These are phyloP conservation scores for Fusarium redolens DNA, from an alignment of 2,329 filamentous ascomycete genomes.

Conservation along the genomic window DNA sequence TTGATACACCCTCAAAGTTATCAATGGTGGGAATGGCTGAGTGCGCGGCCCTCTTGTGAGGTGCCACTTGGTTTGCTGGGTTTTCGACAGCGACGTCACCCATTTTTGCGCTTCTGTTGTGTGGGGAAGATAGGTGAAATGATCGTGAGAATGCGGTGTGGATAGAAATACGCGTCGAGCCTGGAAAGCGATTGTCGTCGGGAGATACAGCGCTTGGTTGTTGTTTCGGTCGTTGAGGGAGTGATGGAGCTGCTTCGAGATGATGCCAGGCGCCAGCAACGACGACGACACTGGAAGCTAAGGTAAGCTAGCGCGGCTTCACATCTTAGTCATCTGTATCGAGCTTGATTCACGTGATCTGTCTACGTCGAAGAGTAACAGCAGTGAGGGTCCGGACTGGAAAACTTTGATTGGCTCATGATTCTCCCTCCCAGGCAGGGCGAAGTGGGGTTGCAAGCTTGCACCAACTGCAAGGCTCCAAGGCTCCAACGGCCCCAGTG, in stretches of 20 bases:
- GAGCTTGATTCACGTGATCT: slow-evolving; percentile 31
- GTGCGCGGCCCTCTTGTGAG: slow-evolving; percentile 83
- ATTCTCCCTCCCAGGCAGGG: neutral
- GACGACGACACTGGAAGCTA: slow-evolving; percentile 45
- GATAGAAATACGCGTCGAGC: neutral
- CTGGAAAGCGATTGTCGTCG: slow-evolving; percentile 20
- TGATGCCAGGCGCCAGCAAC: slow-evolving; percentile 47
- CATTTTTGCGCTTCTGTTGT: slow-evolving; percentile 65
- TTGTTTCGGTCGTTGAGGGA: slow-evolving; percentile 26
- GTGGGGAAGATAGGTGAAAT: neutral
- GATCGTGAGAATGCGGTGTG: neutral
- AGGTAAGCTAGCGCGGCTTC: slow-evolving; percentile 33
- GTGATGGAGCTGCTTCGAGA: slow-evolving; percentile 43
- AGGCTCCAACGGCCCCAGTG: slow-evolving; percentile 29
- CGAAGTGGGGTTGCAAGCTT: slow-evolving; percentile 26
- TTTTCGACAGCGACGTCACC: slow-evolving; percentile 89
- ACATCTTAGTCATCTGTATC: slow-evolving; percentile 40
- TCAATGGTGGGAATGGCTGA: slow-evolving; percentile 91
- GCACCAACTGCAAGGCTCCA: slow-evolving; percentile 34
- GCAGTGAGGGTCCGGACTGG: neutral
- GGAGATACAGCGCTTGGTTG: slow-evolving; percentile 17
- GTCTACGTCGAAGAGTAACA: neutral
- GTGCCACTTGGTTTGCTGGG: slow-evolving; percentile 76
- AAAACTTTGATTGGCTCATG: slow-evolving; percentile 34
- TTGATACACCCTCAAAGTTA: slow-evolving; percentile 83